Evolutionary conservation across 306 rosid species (phyloP), one percentile per base, ranked within the genome.

Genomic region (Rosa multiflora): DNA sequence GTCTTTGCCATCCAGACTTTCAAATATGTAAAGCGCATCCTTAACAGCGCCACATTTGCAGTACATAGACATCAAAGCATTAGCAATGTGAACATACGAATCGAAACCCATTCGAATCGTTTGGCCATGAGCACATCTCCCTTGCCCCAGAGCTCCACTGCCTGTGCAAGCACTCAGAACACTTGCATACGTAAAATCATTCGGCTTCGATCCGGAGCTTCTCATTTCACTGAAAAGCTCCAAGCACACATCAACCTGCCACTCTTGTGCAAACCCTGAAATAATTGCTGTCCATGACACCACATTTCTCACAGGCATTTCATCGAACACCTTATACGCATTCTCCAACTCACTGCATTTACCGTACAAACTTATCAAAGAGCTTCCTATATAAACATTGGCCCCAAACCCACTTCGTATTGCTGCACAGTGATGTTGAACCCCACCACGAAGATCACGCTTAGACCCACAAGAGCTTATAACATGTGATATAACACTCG

Each of bases 251-350:
- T 82, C 90, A 68, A 88, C 79, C 21, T 76, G 79, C 90, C 92
- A 92, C 67, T 88, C 97, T 76, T 87, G 97, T 0, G 97, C 93
- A 80, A 87, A 94, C 62, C 86, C 97, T 52, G 83, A 62, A 61
- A 94, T 92, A 40, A 94, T 89, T 0, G 95, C 83, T 0, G 97
- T 88, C 99, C 99, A 94, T 0, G 91, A 86, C 82, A 94, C 99
- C 44, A 86, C 87, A 79, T 94, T 94, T 82, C 86, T 91, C 14
- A 85, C 84, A 75, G 90, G 88, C 93, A 92, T 92, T 89, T 92
- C 97, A 8, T 82, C 93, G 76, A 94, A 92, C 80, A 85, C 8
- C 1, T 21, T 61, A 66, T 67, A 73, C 0, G 99, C 99, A 78
- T 80, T 76, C 26, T 83, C 77, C 67, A 87, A 71, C 81, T 83